Conservation (phyloP, 305 asterid species). For the Fraxinus floribunda region DNA sequence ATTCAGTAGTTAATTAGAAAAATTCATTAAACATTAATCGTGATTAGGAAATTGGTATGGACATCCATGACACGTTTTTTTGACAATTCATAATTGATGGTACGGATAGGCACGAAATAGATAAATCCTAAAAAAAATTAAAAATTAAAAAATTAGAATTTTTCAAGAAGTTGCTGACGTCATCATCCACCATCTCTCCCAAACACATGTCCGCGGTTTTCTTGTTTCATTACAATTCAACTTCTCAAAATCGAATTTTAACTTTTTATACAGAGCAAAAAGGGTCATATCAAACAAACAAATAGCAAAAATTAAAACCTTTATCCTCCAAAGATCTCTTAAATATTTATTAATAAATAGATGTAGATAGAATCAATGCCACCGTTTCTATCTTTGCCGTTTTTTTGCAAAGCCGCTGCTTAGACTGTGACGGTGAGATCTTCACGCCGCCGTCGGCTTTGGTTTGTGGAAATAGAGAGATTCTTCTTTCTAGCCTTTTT, state of each 20-base stretch:
- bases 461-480: not conserved
- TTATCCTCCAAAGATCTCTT: not conserved
- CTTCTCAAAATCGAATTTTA: not conserved
- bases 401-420: not conserved
- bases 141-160: not conserved
- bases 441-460: not conserved
- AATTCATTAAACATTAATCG: not conserved
- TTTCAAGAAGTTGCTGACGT: not conserved
- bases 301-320: not conserved
- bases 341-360: not conserved
- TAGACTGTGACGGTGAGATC: not conserved
- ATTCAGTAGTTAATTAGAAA: not conserved
- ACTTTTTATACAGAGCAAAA: not conserved
- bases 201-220: not conserved
- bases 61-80: not conserved
- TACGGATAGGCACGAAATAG: not conserved
- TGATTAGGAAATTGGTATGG: not conserved
- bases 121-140: not conserved
- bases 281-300: not conserved
- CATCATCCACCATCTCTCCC: not conserved
- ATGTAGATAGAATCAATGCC: not conserved
- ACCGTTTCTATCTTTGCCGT: not conserved
- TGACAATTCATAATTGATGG: not conserved
- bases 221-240: not conserved
- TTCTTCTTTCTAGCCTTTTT: not conserved